Evolutionary conservation across 306 rosid species (phyloP).

Genomic region (Corylus americana): DNA sequence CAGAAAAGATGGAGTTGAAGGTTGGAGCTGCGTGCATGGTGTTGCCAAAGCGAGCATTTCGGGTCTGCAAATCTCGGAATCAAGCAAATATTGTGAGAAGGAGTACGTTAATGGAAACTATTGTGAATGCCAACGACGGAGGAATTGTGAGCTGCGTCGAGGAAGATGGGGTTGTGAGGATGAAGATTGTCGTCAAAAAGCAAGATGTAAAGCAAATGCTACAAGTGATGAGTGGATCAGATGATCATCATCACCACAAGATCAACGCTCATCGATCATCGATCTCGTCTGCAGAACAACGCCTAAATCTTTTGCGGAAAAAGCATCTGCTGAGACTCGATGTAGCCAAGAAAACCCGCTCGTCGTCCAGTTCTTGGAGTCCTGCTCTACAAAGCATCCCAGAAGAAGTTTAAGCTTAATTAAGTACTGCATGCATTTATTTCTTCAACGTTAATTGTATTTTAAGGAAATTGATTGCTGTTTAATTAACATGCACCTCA

Average conservation of each 20-base stretch:
- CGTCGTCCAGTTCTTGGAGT: slow-evolving; percentile 29
- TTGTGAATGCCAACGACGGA: slow-evolving; percentile 20
- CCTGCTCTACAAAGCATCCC: slow-evolving; percentile 48
- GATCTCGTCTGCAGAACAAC: slow-evolving; percentile 25
- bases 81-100: slow-evolving; percentile 10
- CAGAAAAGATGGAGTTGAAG: slow-evolving; percentile 38
- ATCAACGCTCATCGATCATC: background rate
- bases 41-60: slow-evolving; percentile 30
- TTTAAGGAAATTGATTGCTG: background rate
- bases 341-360: slow-evolving; percentile 16
- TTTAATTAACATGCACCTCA: background rate
- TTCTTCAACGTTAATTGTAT: background rate
- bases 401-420: slow-evolving; percentile 28
- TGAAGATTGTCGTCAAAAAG: slow-evolving; percentile 55
- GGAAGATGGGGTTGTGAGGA: slow-evolving; percentile 50
- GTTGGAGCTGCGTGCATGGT: slow-evolving; percentile 7
- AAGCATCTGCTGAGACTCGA: slow-evolving; percentile 28
- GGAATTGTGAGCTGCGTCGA: slow-evolving; percentile 34
- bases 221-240: slow-evolving; percentile 25
- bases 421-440: background rate
- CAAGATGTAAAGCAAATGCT: slow-evolving; percentile 47
- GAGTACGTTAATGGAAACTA: slow-evolving; percentile 26
- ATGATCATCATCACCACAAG: background rate
- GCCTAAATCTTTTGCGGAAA: slow-evolving; percentile 24
- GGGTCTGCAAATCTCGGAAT: slow-evolving; percentile 26